phyloP scores from a whole-genome alignment of 192 early-diverging fungal genomes.

The Radiomyces spectabilis region DNA sequence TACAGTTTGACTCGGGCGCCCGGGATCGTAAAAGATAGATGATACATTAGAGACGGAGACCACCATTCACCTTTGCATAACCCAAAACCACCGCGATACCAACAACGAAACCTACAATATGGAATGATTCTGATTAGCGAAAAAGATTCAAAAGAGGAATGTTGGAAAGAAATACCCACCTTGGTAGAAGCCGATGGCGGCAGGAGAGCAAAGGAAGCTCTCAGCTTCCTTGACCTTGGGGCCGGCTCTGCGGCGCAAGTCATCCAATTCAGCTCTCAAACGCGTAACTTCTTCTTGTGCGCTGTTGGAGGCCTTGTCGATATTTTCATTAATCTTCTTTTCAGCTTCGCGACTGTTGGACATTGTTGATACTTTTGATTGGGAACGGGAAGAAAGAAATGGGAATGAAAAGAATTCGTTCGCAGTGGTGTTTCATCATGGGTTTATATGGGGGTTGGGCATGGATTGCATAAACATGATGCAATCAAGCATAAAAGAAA shows the following conservation, averaged over 20 bases:
- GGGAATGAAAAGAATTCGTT: no score
- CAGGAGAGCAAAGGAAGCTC: constrained; percentile 13
- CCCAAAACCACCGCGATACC: constrained; percentile 8
- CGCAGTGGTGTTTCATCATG: no score
- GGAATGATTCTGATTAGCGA: background rate
- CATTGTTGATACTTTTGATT: no score
- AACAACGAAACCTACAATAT: constrained; percentile 5
- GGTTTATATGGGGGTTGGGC: no score
- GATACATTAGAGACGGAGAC: constrained; percentile 5
- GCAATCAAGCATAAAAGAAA: no score
- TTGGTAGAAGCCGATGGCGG: constrained; percentile 18
- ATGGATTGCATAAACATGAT: no score
- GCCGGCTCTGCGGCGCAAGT: constrained; percentile 3
- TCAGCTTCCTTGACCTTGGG: constrained; percentile 20
- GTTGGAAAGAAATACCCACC: background rate
- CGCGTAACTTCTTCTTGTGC: constrained; percentile 18
- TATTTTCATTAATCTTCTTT: constrained; percentile 15
- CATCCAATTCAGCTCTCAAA: constrained; percentile 10
- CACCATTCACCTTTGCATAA: constrained; percentile 19
- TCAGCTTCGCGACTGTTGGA: constrained; percentile 6
- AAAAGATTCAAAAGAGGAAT: background rate
- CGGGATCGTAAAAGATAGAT: no score
- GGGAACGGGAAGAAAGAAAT: no score
- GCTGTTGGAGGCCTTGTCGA: constrained; percentile 6
- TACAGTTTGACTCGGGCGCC: no score